Evolutionary conservation across 2,329 filamentous ascomycete genomes (phyloP).

Genomic region (Fusarium sp.): DNA sequence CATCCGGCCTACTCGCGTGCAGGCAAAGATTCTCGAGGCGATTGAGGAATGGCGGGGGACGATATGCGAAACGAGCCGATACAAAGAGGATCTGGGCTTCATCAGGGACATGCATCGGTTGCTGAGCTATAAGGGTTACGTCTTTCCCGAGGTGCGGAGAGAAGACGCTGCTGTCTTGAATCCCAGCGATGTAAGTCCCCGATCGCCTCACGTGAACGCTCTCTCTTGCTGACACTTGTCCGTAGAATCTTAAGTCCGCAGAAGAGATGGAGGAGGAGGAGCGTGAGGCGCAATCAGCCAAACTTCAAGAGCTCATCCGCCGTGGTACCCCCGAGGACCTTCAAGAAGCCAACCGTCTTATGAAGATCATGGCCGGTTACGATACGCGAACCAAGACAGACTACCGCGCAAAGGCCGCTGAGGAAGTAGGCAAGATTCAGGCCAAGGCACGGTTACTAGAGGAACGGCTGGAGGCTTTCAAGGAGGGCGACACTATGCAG

Average conservation of each 20-base stretch:
- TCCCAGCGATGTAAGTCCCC: conserved; percentile 86
- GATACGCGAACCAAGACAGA: conserved; percentile 97
- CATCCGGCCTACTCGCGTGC: conserved; percentile 86
- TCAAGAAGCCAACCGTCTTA: conserved; percentile 96
- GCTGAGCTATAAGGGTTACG: conserved; percentile 96
- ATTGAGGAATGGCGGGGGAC: conserved; percentile 99
- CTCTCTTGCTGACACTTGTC: conserved; percentile 58
- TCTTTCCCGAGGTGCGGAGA: conserved; percentile 90
- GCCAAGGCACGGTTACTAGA: conserved; percentile 94
- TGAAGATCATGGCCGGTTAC: conserved; percentile 99
- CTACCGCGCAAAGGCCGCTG: conserved; percentile 96
- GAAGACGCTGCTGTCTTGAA: conserved; percentile 98
- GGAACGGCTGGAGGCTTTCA: conserved; percentile 90
- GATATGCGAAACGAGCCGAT: conserved; percentile 97
- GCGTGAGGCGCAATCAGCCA: conserved; percentile 94
- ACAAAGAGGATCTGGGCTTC: conserved; percentile 97
- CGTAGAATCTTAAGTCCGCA: conserved; percentile 90
- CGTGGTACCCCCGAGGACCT: conserved; percentile 92
- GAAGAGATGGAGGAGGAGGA: conserved; percentile 99
- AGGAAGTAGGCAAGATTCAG: conserved; percentile 94
- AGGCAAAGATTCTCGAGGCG: conserved; percentile 92
- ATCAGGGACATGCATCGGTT: conserved; percentile 98
- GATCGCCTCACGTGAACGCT: neutral
- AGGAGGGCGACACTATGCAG: conserved; percentile 83
- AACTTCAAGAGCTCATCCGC: conserved; percentile 95